Conservation (phyloP, 2,329 filamentous ascomycete species). For the Xylaria polymorpha region DNA sequence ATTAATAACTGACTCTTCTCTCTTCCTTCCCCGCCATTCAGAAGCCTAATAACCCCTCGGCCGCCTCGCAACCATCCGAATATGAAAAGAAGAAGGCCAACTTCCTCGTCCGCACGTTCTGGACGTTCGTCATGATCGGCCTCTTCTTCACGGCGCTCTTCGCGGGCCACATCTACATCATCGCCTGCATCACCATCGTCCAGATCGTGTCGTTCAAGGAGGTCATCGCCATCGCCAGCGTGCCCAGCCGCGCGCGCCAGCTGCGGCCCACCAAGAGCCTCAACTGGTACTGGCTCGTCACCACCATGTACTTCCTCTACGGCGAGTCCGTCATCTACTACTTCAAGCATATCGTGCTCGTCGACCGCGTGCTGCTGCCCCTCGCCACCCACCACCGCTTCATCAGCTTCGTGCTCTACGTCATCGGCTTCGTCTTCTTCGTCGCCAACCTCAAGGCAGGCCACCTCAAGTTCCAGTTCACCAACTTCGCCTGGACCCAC, state of each 20-base stretch:
- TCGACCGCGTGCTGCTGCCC: constrained; percentile 91
- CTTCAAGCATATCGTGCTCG: constrained; percentile 97
- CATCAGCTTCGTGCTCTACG: constrained; percentile 98
- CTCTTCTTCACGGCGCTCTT: constrained; percentile 93
- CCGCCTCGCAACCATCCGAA: constrained; percentile 64
- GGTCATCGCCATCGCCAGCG: constrained; percentile 96
- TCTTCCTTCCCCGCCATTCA: constrained; percentile 41
- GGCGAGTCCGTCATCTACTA: constrained; percentile 99
- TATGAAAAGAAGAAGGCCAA: constrained; percentile 99
- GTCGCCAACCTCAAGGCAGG: constrained; percentile 94
- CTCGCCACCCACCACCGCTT: constrained; percentile 97
- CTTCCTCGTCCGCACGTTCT: constrained; percentile 96
- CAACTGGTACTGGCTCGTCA: constrained; percentile 99
- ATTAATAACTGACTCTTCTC: background rate
- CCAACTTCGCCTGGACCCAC: constrained; percentile 98
- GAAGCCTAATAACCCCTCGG: constrained; percentile 57
- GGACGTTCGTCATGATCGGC: constrained; percentile 97
- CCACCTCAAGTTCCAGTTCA: constrained; percentile 98
- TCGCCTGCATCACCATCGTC: constrained; percentile 89
- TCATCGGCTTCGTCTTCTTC: constrained; percentile 98
- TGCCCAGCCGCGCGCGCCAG: constrained; percentile 89
- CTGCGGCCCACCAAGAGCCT: constrained; percentile 94
- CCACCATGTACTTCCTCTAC: constrained; percentile 99
- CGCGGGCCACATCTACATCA: constrained; percentile 97
- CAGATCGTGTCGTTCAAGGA: constrained; percentile 99